Conservation (phyloP, 2,329 filamentous ascomycete species). For the Fusarium globosum region DNA sequence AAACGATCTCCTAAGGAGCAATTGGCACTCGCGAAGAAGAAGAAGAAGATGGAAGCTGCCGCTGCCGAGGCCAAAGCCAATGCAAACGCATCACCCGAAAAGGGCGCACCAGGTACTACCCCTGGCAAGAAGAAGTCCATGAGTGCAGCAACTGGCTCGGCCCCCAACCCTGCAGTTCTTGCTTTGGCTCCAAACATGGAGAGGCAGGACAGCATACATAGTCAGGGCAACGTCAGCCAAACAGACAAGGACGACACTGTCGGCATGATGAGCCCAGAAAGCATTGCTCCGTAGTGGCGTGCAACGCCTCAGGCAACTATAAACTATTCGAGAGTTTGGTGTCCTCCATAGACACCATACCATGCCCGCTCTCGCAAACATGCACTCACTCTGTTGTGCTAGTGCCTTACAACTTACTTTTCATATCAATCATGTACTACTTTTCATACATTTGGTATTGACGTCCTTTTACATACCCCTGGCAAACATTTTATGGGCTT, state of each 20-base stretch:
- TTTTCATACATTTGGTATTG: slow-evolving; percentile 27
- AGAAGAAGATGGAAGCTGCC: slow-evolving; percentile 79
- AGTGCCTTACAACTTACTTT: slow-evolving; percentile 14
- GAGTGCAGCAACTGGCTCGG: slow-evolving; percentile 50
- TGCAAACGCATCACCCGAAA: slow-evolving; percentile 50
- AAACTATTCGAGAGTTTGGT: not conserved
- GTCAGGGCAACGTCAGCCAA: slow-evolving; percentile 68
- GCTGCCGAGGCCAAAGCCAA: slow-evolving; percentile 61
- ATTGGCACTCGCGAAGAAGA: slow-evolving; percentile 86
- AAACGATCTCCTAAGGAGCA: slow-evolving; percentile 87
- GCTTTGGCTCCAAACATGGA: slow-evolving; percentile 65
- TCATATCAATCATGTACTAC: slow-evolving; percentile 39
- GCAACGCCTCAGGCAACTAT: slow-evolving; percentile 29
- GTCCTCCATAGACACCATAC: not conserved
- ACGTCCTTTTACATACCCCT: slow-evolving; percentile 30
- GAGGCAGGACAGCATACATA: slow-evolving; percentile 67
- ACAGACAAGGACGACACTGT: slow-evolving; percentile 74
- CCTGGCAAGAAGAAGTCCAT: slow-evolving; percentile 66
- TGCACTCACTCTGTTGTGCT: not conserved
- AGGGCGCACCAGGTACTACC: slow-evolving; percentile 52
- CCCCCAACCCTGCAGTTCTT: slow-evolving; percentile 54
- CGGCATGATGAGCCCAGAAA: slow-evolving; percentile 88
- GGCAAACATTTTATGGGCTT: slow-evolving; percentile 3
- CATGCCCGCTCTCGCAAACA: not conserved
- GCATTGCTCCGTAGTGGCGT: slow-evolving; percentile 65